Evolutionary conservation across 2,329 filamentous ascomycete genomes (phyloP).

Genomic region (Cladosporium oxysporum): DNA sequence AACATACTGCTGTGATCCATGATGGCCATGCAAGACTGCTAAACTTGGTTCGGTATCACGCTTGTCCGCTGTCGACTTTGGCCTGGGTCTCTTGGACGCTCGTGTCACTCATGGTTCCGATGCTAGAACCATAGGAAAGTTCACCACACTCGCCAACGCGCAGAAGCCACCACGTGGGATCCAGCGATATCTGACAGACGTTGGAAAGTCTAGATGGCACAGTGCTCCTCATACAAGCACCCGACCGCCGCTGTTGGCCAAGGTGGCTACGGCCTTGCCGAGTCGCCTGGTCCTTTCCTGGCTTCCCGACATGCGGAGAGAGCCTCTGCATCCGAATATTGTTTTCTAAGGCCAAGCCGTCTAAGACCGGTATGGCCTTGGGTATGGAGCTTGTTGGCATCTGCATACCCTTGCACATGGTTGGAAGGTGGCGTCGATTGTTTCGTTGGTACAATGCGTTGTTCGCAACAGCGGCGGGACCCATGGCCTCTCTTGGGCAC

Average conservation of each 20-base stretch:
- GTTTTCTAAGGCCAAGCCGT: neutral
- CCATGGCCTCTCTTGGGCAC: too few species aligned
- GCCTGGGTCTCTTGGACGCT: neutral
- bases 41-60: neutral
- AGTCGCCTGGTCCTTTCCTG: neutral
- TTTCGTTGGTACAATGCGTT: slow-evolving; percentile 5
- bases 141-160: neutral
- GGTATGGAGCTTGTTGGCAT: neutral
- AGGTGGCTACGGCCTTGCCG: neutral
- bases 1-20: neutral
- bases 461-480: neutral
- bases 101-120: neutral
- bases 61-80: neutral
- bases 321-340: neutral
- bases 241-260: neutral
- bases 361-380: neutral
- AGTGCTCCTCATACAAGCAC: neutral
- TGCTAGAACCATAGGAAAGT: neutral
- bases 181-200: neutral
- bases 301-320: neutral
- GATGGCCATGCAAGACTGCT: slow-evolving; percentile 2
- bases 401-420: neutral
- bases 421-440: neutral
- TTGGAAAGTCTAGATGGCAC: slow-evolving; percentile 4
- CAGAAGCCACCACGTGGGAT: slow-evolving; percentile 1